These are phyloP conservation scores for Fusarium robinianum DNA, from an alignment of 2,329 filamentous ascomycete genomes.

Conservation along the genomic window DNA sequence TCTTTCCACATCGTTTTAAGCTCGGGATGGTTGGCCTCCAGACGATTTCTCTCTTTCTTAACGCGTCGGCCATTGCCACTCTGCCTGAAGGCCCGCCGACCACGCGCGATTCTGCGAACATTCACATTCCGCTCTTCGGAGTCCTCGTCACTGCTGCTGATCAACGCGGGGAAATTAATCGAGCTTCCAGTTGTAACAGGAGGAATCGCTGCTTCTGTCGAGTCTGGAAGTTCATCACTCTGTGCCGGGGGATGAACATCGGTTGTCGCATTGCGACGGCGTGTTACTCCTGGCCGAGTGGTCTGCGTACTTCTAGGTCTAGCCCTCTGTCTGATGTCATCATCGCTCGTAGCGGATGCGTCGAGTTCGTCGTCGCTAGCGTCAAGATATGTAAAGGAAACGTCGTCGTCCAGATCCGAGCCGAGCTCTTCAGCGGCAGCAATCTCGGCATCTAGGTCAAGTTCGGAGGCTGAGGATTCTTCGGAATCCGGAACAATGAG, in stretches of 20 bases:
- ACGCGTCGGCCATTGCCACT: slow-evolving; percentile 33
- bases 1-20: slow-evolving; percentile 85
- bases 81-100: slow-evolving; percentile 44
- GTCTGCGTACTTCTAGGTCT: slow-evolving; percentile 17
- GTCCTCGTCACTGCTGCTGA: not conserved
- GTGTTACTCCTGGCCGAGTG: no score
- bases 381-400: slow-evolving; percentile 21
- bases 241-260: slow-evolving; percentile 2
- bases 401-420: slow-evolving; percentile 18
- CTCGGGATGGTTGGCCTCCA: slow-evolving; percentile 77
- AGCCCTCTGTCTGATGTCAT: slow-evolving; percentile 34
- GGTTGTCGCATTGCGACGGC: not conserved
- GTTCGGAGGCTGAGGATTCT: slow-evolving; percentile 25
- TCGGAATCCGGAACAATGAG: slow-evolving; percentile 41
- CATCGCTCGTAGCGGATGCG: slow-evolving; percentile 35
- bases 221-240: no score
- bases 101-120: slow-evolving; percentile 27
- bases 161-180: not conserved
- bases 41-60: slow-evolving; percentile 62
- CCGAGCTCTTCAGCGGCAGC: slow-evolving; percentile 32
- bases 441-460: slow-evolving; percentile 42
- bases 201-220: no score
- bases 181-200: slow-evolving; percentile 2
- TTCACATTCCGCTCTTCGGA: slow-evolving; percentile 13
- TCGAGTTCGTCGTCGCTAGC: slow-evolving; percentile 19